Percentiles rank a stretch among this genome's conserved stretches.
Conservation (phyloP, 1,284 basidiomycete species). For the Trichosporon sp. region DNA sequence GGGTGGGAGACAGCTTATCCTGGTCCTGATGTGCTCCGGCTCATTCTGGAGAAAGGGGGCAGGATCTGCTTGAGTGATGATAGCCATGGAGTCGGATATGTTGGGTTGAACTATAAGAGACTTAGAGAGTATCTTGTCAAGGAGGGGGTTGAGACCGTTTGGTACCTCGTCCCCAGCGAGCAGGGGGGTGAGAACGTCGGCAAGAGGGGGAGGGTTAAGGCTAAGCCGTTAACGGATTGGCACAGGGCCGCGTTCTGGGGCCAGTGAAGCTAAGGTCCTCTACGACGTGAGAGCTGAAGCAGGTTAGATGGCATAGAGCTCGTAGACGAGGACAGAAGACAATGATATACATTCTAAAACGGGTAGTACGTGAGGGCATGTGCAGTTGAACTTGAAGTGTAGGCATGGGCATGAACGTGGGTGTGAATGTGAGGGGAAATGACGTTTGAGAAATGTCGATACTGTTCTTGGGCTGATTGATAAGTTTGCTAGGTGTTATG, state of each 20-base stretch:
- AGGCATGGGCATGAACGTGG: no score
- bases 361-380: no score
- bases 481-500: no score
- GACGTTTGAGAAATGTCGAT: no score
- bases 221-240: constrained; percentile 23
- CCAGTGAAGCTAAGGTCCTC: no score
- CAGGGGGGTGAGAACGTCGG: constrained; percentile 51
- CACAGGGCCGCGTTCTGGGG: constrained; percentile 29
- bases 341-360: no score
- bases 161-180: constrained; percentile 53
- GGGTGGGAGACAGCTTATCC: constrained; percentile 85
- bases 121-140: constrained; percentile 63
- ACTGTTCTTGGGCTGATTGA: no score
- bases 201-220: constrained; percentile 28
- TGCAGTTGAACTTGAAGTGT: no score
- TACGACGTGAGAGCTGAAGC: no score
- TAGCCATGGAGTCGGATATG: constrained; percentile 82
- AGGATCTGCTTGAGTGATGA: constrained; percentile 87
- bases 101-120: constrained; percentile 77
- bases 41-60: constrained; percentile 64
- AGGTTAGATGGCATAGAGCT: no score
- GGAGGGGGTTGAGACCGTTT: constrained; percentile 62
- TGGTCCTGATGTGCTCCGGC: constrained; percentile 67
- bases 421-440: no score
- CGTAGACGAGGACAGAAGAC: no score